These are phyloP conservation scores for Delonix regia DNA, from an alignment of 306 rosid species.

Conservation along the genomic window DNA sequence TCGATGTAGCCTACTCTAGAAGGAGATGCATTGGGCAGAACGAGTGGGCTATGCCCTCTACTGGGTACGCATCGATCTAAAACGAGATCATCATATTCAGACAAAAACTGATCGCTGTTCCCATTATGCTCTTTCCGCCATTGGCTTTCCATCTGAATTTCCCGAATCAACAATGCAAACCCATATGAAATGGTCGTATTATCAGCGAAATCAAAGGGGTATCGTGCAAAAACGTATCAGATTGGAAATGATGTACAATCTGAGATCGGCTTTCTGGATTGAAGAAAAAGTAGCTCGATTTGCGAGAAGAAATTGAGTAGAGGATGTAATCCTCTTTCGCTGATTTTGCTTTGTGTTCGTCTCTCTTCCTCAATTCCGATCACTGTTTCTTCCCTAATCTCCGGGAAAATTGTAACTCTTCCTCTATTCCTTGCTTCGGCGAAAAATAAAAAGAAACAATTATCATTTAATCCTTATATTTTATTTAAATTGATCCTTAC, in stretches of 20 bases:
- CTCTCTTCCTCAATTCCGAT: conserved; percentile 18
- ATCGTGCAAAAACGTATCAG: not conserved
- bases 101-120: conserved; percentile 8
- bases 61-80: conserved; percentile 27
- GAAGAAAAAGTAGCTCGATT: not conserved
- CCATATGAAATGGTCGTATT: not conserved
- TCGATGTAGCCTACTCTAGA: conserved; percentile 45
- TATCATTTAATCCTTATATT: too few species aligned
- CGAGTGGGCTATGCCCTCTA: conserved; percentile 15
- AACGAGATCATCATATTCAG: conserved; percentile 27
- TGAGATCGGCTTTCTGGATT: not conserved
- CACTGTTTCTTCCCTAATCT: conserved; percentile 33
- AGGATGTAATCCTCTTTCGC: not conserved
- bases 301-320: not conserved
- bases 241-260: not conserved
- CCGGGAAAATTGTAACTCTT: conserved; percentile 23
- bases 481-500: too few species aligned
- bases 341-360: not conserved
- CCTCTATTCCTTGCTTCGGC: not conserved
- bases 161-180: conserved; percentile 36
- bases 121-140: conserved; percentile 44
- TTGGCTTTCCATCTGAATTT: conserved; percentile 53
- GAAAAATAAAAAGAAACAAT: not conserved
- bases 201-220: not conserved
- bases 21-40: conserved; percentile 33